Evolutionary conservation across 108 stramenopile species (phyloP), one percentile per base, ranked within the genome.

Genomic region (Cyclotella baltica): DNA sequence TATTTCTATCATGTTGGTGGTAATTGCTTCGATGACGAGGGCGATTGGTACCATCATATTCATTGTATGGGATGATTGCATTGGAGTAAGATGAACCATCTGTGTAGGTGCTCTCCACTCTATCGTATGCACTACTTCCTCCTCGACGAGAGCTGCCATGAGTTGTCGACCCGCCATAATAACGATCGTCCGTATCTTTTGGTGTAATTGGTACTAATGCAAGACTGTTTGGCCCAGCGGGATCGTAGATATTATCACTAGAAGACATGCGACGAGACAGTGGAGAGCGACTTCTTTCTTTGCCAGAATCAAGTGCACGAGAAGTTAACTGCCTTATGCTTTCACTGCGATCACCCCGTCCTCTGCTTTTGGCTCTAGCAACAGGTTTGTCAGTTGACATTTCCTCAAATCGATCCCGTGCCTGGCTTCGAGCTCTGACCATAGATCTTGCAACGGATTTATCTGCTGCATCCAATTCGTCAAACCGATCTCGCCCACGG

Each of bases 331-430:
- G 67, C 16, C 72, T 48, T 34, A 81, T 70, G 52, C 58, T 68
- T 72, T 70, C 72, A 46, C 67, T 81, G 23, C 72, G 66, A 25
- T 73, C 79, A 62, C 79, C 79, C 37, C 79, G 64, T 34, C 78
- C 78, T 43, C 78, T 37, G 35, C 71, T 79, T 43, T 51, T 67
- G 1, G 69, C 43, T 61, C 64, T 34, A 13, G 23, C 28, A 19
- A 61, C 58, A 27, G 38, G 47, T 28, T 28, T 29, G 22, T 71
- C 56, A n/a, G 58, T 58, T 22, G 51, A 9, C 18, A 40, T 25
- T 16, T 58, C 56, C 8, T 58, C 70, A 46, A 64, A 64, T 8
- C 63, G 38, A 20, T 64, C 63, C 0, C 63, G 38, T 15, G 40
- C 63, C 27, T 64, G 63, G 29, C 63, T 64, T 46, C 43, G 38